Evolutionary conservation across 2,329 filamentous ascomycete species (phyloP).

Genomic region (Ophiostoma quercus): DNA sequence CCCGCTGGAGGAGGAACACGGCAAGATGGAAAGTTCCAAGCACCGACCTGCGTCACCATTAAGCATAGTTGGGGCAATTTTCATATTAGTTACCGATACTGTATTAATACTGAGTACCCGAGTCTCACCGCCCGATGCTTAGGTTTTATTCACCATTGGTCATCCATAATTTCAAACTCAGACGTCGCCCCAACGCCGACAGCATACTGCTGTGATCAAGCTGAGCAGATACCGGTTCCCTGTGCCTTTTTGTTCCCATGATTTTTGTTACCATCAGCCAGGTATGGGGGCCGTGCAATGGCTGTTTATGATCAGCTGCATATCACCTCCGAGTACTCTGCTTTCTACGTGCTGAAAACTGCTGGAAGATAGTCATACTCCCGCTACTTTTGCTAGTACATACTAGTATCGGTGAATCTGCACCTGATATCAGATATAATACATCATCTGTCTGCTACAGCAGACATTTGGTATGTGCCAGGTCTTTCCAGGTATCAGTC

Average conservation of each 20-base stretch:
- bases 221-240: neutral
- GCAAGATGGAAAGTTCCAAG: neutral
- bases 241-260: neutral
- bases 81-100: neutral
- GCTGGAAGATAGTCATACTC: too few relatives aligned
- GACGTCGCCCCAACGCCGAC: neutral
- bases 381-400: neutral
- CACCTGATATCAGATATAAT: neutral
- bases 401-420: neutral
- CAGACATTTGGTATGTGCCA: neutral
- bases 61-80: too few relatives aligned
- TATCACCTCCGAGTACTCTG: neutral
- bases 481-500: neutral
- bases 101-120: neutral
- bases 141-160: too few relatives aligned
- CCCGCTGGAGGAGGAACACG: neutral
- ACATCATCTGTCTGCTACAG: neutral
- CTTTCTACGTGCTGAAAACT: too few relatives aligned
- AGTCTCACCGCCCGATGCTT: neutral
- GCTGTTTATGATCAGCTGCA: neutral
- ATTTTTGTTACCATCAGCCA: neutral
- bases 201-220: neutral
- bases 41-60: neutral
- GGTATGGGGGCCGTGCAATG: neutral
- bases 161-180: too few relatives aligned